phyloP scores from a whole-genome alignment of 345 rosid species.

The Euphorbia pulcherrima region DNA sequence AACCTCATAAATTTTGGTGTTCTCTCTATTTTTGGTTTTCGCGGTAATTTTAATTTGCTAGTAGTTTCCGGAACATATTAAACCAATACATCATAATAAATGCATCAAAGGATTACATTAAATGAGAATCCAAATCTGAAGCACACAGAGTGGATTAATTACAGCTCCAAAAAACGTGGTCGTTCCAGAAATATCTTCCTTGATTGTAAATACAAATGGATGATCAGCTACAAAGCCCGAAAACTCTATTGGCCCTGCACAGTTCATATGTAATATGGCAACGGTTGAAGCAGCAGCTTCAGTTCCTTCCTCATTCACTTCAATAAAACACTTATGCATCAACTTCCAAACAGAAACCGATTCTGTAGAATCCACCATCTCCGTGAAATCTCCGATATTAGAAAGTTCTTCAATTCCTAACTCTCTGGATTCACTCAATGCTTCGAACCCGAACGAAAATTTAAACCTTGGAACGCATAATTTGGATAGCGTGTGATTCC shows the following conservation, averaged over 20 bases:
- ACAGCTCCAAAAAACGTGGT: conserved; percentile 28
- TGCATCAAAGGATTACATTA: too few species aligned
- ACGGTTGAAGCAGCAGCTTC: conserved; percentile 32
- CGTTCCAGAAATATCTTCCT: conserved; percentile 22
- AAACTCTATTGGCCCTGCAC: background rate
- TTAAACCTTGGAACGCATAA: conserved; percentile 33
- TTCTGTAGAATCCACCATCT: conserved; percentile 24
- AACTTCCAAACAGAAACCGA: conserved; percentile 17
- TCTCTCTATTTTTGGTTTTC: too few species aligned
- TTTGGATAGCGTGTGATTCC: background rate
- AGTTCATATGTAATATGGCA: background rate
- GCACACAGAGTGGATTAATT: conserved; percentile 16
- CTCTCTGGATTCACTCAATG: conserved; percentile 18
- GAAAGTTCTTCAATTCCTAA: conserved; percentile 26
- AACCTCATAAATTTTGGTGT: too few species aligned
- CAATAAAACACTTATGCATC: conserved; percentile 33
- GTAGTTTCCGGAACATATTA: too few species aligned
- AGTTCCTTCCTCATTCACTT: conserved; percentile 39
- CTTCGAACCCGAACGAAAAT: conserved; percentile 30
- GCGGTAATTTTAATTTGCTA: too few species aligned
- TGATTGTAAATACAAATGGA: conserved; percentile 27
- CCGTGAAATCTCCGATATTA: conserved; percentile 17
- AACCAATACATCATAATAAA: too few species aligned
- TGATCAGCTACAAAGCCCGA: conserved; percentile 34
- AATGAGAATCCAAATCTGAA: too few species aligned